Conservation (phyloP, 768 basidiomycete genomes). For the Auricularia heimuer region DNA sequence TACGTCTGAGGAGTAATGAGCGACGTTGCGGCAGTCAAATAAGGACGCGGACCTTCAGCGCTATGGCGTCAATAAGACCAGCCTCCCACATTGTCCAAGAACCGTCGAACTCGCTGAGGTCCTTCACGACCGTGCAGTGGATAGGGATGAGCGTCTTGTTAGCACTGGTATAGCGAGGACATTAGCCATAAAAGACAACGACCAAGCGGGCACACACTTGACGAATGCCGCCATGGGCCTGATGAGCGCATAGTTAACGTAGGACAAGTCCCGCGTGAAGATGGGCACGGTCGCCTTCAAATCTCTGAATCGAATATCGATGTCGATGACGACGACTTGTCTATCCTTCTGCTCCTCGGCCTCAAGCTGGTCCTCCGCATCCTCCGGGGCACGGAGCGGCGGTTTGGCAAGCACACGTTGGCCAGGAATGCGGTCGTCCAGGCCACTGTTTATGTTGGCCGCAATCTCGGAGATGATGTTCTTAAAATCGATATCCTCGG, state of each 20-base stretch:
- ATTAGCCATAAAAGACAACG: conserved; percentile 3
- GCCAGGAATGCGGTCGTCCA: conserved; percentile 62
- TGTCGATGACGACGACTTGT: conserved; percentile 63
- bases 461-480: conserved; percentile 84
- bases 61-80: conserved; percentile 85
- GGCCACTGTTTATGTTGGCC: conserved; percentile 62
- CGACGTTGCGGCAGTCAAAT: background rate
- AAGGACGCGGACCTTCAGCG: conserved; percentile 51
- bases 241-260: conserved; percentile 86
- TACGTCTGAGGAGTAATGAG: conserved; percentile 45
- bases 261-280: conserved; percentile 79
- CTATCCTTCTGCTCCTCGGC: conserved; percentile 27
- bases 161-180: conserved; percentile 39
- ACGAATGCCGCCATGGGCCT: conserved; percentile 97
- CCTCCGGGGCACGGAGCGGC: conserved; percentile 63
- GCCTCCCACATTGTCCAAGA: conserved; percentile 99
- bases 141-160: conserved; percentile 93
- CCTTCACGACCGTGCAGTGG: conserved; percentile 78
- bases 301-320: conserved; percentile 91
- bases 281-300: conserved; percentile 91
- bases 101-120: conserved; percentile 84
- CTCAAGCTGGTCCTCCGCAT: conserved; percentile 24
- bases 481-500: conserved; percentile 62
- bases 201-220: conserved; percentile 49
- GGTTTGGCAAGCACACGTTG: conserved; percentile 82